Percentiles rank a stretch among this genome's conserved stretches.
phyloP scores from a whole-genome alignment of 2,329 filamentous ascomycete species.

The Cladophialophora yegresii region DNA sequence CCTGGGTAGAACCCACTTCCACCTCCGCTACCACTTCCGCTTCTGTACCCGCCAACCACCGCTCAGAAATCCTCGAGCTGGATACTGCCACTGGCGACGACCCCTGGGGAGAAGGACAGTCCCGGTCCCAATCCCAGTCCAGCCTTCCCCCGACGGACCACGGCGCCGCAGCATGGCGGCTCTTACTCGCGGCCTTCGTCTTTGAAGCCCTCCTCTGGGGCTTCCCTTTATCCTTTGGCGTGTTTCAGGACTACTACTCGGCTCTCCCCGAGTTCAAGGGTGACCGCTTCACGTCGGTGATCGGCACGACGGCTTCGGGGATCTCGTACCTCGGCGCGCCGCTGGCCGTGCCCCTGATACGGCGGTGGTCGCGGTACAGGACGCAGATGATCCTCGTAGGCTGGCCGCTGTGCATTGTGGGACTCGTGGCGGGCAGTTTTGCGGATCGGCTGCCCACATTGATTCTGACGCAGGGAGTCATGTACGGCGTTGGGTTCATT shows the following conservation, averaged over 20 bases:
- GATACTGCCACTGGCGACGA: constrained; percentile 5
- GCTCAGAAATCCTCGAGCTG: constrained; percentile 1
- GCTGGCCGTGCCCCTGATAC: constrained; percentile 40
- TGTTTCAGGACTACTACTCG: constrained; percentile 44
- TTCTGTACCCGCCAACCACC: not conserved
- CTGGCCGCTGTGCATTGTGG: constrained; percentile 46
- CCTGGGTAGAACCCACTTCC: not conserved
- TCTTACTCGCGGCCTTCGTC: constrained; percentile 31
- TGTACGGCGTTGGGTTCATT: constrained; percentile 47
- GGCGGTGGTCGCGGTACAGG: constrained; percentile 42
- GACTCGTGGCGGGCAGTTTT: constrained; percentile 43
- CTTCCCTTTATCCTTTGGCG: constrained; percentile 39
- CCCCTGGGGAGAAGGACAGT: too few species aligned
- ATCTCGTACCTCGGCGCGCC: constrained; percentile 36
- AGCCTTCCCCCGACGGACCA: constrained; percentile 23
- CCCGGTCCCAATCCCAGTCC: too few species aligned
- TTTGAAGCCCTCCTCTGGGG: constrained; percentile 37
- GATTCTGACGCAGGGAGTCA: constrained; percentile 47
- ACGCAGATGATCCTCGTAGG: constrained; percentile 44
- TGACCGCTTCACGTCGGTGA: constrained; percentile 38
- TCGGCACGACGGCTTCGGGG: constrained; percentile 40
- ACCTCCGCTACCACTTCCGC: not conserved
- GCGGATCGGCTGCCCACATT: constrained; percentile 40
- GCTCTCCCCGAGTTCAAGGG: constrained; percentile 36
- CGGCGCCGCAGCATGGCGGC: constrained; percentile 32